Base-by-base conservation (phyloP, 495 filamentous ascomycete genomes). In the Lentithecium fluviatile region DNA sequence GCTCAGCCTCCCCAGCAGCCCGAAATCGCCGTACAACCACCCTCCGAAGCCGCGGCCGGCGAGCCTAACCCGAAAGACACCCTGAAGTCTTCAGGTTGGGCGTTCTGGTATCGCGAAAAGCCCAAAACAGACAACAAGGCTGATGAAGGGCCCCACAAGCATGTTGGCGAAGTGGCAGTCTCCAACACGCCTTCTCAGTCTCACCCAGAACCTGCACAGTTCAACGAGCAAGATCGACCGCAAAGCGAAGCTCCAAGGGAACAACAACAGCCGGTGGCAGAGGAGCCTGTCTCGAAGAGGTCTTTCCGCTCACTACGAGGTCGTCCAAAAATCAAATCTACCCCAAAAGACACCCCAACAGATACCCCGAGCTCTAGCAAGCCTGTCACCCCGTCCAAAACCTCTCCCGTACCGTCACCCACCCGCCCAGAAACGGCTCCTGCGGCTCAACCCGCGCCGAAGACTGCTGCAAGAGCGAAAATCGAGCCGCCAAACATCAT, bases 21-120 rank as follows among this genome's bases (percentile, higher is more conserved):
- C 3, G 47, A 29, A 45, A 34, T 52, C 20, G 29, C 23, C 25
- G 11, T 52, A 24, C 32, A 38, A 11, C 40, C 23, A 38, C 32
- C 51, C 40, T 11, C 50, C 6, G 19, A 11, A 6, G n/a, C 12
- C 5, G 10, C 19, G n/a, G 25, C 20, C 20, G 40, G 32, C 6
- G 45, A 24, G 5, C 7, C 55, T 2, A 36, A 73, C 74, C 17
- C 59, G 67, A 25, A 19, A 26, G 13, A 6, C 36, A 21, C 62
- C 26, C 53, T 66, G 12, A 83, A 78, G 59, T 80, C 86, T 19
- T 88, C 88, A 6, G 88, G 85, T 1, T 95, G 90, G 90, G 89
- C 86, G 0, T 95, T 95, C 62, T 95, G 88, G 88, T 90, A 87
- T 6, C 83, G 81, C 54, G 88, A 89, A 17, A 73, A 79, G 19